Percentiles rank a stretch among this genome's conserved stretches.
These are phyloP conservation scores for Solioccasus polychromus DNA, from an alignment of 768 basidiomycete genomes.

Conservation along the genomic window DNA sequence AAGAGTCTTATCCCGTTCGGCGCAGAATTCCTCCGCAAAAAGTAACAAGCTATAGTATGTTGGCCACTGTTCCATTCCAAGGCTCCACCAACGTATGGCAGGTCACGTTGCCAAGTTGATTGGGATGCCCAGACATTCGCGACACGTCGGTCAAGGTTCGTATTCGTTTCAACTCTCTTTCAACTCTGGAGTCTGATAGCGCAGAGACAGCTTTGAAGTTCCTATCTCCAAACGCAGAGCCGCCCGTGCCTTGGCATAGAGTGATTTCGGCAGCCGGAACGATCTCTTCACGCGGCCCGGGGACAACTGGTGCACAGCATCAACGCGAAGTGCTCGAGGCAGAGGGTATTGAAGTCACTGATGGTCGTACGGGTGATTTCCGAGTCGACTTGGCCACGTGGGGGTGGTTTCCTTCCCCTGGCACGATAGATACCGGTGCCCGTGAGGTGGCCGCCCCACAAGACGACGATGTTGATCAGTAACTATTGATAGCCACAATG, in stretches of 20 bases:
- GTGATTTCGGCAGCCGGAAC: conserved; percentile 68
- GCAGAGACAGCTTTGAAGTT: conserved; percentile 74
- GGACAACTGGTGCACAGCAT: conserved; percentile 71
- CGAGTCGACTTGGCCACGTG: conserved; percentile 54
- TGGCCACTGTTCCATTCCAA: background rate
- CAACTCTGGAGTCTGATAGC: background rate
- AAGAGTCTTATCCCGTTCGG: conserved; percentile 1
- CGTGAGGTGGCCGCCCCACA: background rate
- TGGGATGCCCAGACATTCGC: conserved; percentile 74
- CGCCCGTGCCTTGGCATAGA: conserved; percentile 80
- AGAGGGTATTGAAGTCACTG: conserved; percentile 77
- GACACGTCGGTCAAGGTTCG: conserved; percentile 81
- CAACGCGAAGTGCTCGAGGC: conserved; percentile 75
- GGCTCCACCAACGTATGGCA: conserved; percentile 24
- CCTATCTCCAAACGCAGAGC: conserved; percentile 52
- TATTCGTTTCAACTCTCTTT: background rate
- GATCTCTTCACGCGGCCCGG: conserved; percentile 82
- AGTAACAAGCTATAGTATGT: conserved; percentile 75
- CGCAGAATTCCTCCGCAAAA: conserved; percentile 54
- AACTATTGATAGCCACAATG: background rate
- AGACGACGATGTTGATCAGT: background rate
- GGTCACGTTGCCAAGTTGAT: conserved; percentile 79
- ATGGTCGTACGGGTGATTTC: conserved; percentile 52
- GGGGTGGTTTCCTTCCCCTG: conserved; percentile 64
- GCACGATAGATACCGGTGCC: conserved; percentile 21